A percentile compares a stretch with the other conserved stretches of the same genome.
Conservation (phyloP, 1,139 yeast species). For the Trichomonascaceae sp. region DNA sequence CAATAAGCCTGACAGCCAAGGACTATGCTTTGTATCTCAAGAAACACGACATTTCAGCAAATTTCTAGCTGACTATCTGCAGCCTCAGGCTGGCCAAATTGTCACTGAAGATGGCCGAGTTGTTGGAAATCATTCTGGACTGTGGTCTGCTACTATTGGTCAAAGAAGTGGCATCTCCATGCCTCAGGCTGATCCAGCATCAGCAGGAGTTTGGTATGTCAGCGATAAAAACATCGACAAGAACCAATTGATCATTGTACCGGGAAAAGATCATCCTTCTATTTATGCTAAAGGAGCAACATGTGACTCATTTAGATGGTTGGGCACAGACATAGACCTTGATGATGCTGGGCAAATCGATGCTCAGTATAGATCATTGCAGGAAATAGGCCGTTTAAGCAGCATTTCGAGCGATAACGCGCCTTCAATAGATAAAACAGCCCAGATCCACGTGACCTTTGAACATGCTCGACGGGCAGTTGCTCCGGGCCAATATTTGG, state of each 20-base stretch:
- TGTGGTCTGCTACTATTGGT: constrained; percentile 94
- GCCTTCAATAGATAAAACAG: constrained; percentile 14
- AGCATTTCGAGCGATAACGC: constrained; percentile 19
- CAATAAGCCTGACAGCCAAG: constrained; percentile 85
- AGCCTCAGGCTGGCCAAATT: constrained; percentile 68
- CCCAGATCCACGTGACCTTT: constrained; percentile 34
- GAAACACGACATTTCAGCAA: constrained; percentile 59
- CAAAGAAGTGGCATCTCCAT: constrained; percentile 71
- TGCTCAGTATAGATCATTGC: constrained; percentile 69
- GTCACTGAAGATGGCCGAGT: constrained; percentile 59
- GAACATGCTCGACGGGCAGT: constrained; percentile 55
- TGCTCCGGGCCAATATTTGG: constrained; percentile 86
- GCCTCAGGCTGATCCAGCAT: constrained; percentile 80
- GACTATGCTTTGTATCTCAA: constrained; percentile 85
- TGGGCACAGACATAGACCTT: constrained; percentile 28
- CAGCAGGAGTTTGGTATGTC: constrained; percentile 82
- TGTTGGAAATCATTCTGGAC: constrained; percentile 78
- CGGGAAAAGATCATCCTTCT: constrained; percentile 59
- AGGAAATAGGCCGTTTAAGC: constrained; percentile 41
- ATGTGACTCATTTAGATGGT: constrained; percentile 50
- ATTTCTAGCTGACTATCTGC: constrained; percentile 69
- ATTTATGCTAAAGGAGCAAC: constrained; percentile 44
- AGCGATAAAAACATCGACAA: constrained; percentile 56
- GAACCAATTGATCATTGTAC: constrained; percentile 74
- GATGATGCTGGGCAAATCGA: constrained; percentile 28